A percentile compares a stretch with the other conserved stretches of the same genome.
Evolutionary conservation across 768 basidiomycete genomes (phyloP).

Genomic region (Rhizopogon sp.): DNA sequence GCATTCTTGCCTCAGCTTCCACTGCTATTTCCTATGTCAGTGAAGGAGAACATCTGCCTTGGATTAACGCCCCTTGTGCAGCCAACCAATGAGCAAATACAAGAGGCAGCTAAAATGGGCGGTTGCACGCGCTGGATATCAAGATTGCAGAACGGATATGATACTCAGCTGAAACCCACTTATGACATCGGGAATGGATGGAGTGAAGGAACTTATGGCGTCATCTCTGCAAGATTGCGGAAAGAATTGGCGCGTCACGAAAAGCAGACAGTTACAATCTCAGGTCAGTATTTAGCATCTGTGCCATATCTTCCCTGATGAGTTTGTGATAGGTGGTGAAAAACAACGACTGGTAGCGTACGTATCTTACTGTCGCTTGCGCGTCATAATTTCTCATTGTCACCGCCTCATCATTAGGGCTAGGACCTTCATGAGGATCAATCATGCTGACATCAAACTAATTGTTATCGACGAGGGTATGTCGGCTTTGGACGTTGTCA

Average conservation of each 20-base stretch:
- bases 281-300: constrained; percentile 8
- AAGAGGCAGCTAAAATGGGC: constrained; percentile 28
- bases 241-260: constrained; percentile 15
- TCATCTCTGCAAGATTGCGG: constrained; percentile 15
- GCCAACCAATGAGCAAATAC: constrained; percentile 14
- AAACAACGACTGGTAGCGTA: constrained; percentile 46
- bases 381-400: background rate
- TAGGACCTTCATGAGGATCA: constrained; percentile 39
- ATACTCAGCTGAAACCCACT: constrained; percentile 25
- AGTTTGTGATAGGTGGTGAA: constrained; percentile 32
- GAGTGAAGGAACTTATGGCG: constrained; percentile 14
- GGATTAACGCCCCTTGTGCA: constrained; percentile 15
- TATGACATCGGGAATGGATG: constrained; percentile 16
- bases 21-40: constrained; percentile 40
- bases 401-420: constrained; percentile 25
- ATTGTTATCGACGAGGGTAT: constrained; percentile 57
- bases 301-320: constrained; percentile 4
- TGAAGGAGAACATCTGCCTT: constrained; percentile 38
- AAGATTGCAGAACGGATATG: constrained; percentile 25
- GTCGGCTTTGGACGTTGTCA: constrained; percentile 50
- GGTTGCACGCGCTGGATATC: constrained; percentile 28
- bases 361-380: constrained; percentile 14
- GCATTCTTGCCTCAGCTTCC: constrained; percentile 48
- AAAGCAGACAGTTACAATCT: constrained; percentile 20
- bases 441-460: constrained; percentile 33